phyloP scores from a whole-genome alignment of 768 basidiomycete species.

The Asterophora lycoperdoides region DNA sequence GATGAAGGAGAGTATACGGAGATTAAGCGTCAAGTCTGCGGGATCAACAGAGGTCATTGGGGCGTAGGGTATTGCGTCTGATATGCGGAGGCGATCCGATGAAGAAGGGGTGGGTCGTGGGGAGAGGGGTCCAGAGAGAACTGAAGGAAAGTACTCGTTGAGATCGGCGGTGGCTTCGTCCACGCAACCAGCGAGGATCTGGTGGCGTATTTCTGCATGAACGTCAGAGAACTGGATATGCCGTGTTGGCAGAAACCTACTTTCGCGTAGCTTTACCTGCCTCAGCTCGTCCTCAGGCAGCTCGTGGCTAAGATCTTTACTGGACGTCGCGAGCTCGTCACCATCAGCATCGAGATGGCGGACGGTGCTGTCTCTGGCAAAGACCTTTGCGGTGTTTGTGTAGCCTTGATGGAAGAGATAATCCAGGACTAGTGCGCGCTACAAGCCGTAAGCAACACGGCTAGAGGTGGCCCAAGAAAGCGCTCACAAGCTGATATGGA shows the following conservation, averaged over 20 bases:
- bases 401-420: slow-evolving; percentile 76
- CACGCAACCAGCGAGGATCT: slow-evolving; percentile 74
- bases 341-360: slow-evolving; percentile 66
- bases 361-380: slow-evolving; percentile 58
- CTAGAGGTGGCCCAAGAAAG: background rate
- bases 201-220: slow-evolving; percentile 57
- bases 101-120: slow-evolving; percentile 12
- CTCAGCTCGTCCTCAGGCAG: slow-evolving; percentile 38
- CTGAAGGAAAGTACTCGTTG: slow-evolving; percentile 69
- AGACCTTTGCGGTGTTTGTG: slow-evolving; percentile 65
- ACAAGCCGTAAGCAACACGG: slow-evolving; percentile 3
- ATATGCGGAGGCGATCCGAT: slow-evolving; percentile 18
- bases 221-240: slow-evolving; percentile 1
- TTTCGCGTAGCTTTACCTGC: slow-evolving; percentile 49
- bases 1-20: slow-evolving; percentile 83
- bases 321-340: slow-evolving; percentile 47
- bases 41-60: slow-evolving; percentile 66
- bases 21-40: slow-evolving; percentile 74
- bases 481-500: slow-evolving; percentile 43
- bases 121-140: slow-evolving; percentile 37
- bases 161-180: slow-evolving; percentile 65
- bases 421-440: slow-evolving; percentile 70
- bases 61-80: slow-evolving; percentile 41
- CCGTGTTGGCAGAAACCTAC: slow-evolving; percentile 29
- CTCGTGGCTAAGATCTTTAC: slow-evolving; percentile 17